Base-by-base conservation (phyloP, 805 yeast genomes). In the Candida patagonica region DNA sequence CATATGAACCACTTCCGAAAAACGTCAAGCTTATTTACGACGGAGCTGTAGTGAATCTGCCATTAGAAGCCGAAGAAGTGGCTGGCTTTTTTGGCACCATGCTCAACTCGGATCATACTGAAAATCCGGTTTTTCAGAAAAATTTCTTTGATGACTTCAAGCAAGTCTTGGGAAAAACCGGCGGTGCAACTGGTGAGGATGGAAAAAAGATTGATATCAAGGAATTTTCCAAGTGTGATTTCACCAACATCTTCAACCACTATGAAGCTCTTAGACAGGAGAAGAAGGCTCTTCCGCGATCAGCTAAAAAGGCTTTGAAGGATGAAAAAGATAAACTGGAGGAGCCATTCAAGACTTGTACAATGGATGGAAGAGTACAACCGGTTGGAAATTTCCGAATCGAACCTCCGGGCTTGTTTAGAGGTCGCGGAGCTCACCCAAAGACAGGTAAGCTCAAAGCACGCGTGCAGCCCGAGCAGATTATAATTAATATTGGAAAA, bases 361-460 rank as follows among this genome's bases (percentile, higher is more conserved):
- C 72, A 25, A 65, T 89, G 35, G 85, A 89, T 57, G 96, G 96
- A 13, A 73, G 95, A 50, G 80, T 74, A 53, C 96, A 89, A 55
- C 88, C 80, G 52, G 94, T 89, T 23, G 96, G 96, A 19, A 89
- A 89, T 57, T 89, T 89, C 60, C 70, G 89, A 55, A 79, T 89
- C 36, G 98, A 89, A 67, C 97, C 97, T 24, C 97, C 98, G 0
- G 96, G 95, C 1, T 65, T 89, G 41, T 89, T 88, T 57, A 71
- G 96, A 60, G 98, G 97, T 32, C 82, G 97, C 60, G 97, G 96
- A 54, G 87, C 89, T 0, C 97, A 88, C 59, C 97, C 97, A 13
- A 86, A 83, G 59, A 88, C 96, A 1, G 98, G 98, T 31, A 84
- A 80, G 56, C 63, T 87, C 42, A 89, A 89, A 58, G 74, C 80